phyloP scores from a whole-genome alignment of 192 early-diverging fungal species.

The Dimargaris verticillata region DNA sequence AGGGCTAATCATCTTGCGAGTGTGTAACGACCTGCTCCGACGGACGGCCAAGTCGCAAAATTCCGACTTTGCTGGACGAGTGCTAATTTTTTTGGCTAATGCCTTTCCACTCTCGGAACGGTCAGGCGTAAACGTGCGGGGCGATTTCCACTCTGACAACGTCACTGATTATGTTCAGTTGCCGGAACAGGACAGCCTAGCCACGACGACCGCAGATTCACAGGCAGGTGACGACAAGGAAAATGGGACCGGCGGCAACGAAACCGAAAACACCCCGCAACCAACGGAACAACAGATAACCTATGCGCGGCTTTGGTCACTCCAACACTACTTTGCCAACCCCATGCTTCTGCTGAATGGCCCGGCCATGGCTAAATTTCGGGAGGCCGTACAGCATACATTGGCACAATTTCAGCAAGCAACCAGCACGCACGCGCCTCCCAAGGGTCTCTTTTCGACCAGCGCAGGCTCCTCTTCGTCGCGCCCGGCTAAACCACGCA shows the following conservation, averaged over 20 bases:
- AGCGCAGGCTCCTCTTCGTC: not conserved
- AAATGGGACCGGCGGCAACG: too few species aligned
- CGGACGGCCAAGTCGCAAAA: constrained; percentile 72
- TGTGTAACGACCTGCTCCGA: constrained; percentile 80
- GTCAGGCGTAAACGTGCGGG: constrained; percentile 76
- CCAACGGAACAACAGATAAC: constrained; percentile 18
- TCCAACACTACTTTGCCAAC: constrained; percentile 59
- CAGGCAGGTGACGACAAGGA: too few species aligned
- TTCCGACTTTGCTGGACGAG: constrained; percentile 69
- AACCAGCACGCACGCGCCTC: not conserved
- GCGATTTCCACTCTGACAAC: constrained; percentile 70
- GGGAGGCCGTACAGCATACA: not conserved
- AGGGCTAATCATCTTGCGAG: constrained; percentile 57
- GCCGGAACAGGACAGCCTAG: not conserved
- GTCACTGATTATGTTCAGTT: constrained; percentile 26
- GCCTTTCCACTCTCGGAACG: constrained; percentile 74
- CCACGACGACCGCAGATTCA: too few species aligned
- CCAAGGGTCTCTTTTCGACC: not conserved
- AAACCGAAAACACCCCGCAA: not conserved
- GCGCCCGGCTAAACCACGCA: not conserved
- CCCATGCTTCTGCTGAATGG: constrained; percentile 33
- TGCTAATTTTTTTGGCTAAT: constrained; percentile 72
- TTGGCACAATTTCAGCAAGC: not conserved
- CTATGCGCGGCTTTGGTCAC: constrained; percentile 63
- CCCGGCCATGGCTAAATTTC: constrained; percentile 17